Evolutionary conservation across 805 yeast species (phyloP).

Genomic region (Pichia insulana): DNA sequence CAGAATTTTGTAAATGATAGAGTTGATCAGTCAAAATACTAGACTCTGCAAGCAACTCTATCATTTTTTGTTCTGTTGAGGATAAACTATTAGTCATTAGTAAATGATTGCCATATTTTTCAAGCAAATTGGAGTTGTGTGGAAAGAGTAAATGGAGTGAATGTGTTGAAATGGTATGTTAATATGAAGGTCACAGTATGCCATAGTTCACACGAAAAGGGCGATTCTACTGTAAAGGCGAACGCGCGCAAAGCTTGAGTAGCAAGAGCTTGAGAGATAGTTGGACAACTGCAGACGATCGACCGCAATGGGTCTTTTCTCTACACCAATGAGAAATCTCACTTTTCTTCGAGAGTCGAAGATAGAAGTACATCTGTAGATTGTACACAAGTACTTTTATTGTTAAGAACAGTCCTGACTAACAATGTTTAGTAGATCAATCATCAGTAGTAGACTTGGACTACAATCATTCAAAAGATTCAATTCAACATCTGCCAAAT

Average conservation of each 20-base stretch:
- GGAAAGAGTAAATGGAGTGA: neutral
- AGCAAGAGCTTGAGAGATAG: no score
- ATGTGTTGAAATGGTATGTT: neutral
- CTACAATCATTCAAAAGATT: conserved; percentile 7
- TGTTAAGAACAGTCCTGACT: neutral
- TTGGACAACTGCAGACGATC: neutral
- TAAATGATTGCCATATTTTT: conserved; percentile 3
- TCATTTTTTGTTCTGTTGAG: conserved; percentile 1
- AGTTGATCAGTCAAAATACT: conserved; percentile 40
- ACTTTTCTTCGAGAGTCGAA: no score
- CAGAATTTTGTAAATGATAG: conserved; percentile 53
- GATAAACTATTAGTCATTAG: conserved; percentile 7
- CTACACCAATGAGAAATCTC: no score
- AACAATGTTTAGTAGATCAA: conserved; percentile 4
- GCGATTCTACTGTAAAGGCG: neutral
- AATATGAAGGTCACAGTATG: no score
- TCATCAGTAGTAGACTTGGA: conserved; percentile 1
- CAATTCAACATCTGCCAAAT: conserved; percentile 14
- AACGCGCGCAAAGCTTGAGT: no score
- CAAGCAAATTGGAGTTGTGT: conserved; percentile 2
- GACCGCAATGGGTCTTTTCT: neutral
- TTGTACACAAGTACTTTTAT: neutral
- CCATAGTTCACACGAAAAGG: neutral
- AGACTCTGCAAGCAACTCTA: conserved; percentile 6
- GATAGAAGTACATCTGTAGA: no score